Base-by-base conservation (phyloP, 2,329 filamentous ascomycete species). In the Periconia macrospinosa region DNA sequence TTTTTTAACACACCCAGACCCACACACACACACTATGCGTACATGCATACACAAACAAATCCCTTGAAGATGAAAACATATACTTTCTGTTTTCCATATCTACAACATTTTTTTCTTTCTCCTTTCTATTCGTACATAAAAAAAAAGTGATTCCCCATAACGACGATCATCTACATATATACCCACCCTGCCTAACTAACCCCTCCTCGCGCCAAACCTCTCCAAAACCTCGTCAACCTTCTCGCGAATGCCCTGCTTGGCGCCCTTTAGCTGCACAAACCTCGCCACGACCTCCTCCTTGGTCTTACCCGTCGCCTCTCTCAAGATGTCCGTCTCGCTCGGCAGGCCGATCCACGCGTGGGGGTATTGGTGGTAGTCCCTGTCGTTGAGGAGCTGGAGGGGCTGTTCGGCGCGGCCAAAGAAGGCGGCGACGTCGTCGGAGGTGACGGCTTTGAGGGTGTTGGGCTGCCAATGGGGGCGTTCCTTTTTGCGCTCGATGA, bases 391-490 rank as follows among this genome's bases (percentile, higher is more conserved):
- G 49, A 96, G 79, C 44, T 79, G 60, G 43, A 97, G 76, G 49
- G 77, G 72, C 15, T 46, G 57, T 2, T 56, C 15, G 13, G 54
- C 48, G 13, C 43, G 27, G 1, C 44, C 47, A 75, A 96, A 93
- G 78, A 96, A 97, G 1, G 79, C 77, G 48, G 87, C 79, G 7
- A 93, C 80, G 18, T 83, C 79, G 44, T 79, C 70, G 15, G 79
- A 68, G 2, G 74, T 73, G 50, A 96, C 84, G 37, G 88, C 86
- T n/a, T 85, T 81, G 1, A 97, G 80, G 7, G 82, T 85, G 42
- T 83, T 81, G 3, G 92, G 92, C 59, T 88, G 75, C 94, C 94
- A 99, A 56, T 81, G 78, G 1, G 92, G 90, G 19, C 80, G 79
- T 59, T 79, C 79, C 48, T 83, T 77, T 43, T 82, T 81, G 76